These are phyloP conservation scores for Suhomyces atakaporum DNA, from an alignment of 1,139 yeast genomes.

Conservation along the genomic window DNA sequence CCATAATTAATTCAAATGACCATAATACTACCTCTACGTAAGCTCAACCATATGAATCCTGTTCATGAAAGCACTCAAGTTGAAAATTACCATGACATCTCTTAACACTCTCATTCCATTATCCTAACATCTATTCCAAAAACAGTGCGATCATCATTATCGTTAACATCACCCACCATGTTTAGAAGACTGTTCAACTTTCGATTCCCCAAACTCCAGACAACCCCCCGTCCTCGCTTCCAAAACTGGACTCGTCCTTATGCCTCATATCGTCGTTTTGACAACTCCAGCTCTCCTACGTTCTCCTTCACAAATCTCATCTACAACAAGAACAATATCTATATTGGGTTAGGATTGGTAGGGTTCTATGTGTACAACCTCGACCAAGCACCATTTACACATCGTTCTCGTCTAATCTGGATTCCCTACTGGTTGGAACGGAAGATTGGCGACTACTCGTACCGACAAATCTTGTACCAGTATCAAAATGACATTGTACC, in stretches of 20 bases:
- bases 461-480: conserved; percentile 57
- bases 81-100: too few relatives aligned
- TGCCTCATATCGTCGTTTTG: conserved; percentile 17
- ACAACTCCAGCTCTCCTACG: conserved; percentile 9
- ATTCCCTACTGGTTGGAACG: conserved; percentile 68
- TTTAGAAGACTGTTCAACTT: too few relatives aligned
- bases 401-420: conserved; percentile 72
- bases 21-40: too few relatives aligned
- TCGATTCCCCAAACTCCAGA: too few relatives aligned
- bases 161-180: too few relatives aligned
- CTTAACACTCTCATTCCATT: too few relatives aligned
- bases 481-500: conserved; percentile 52
- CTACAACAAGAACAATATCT: conserved; percentile 14
- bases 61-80: too few relatives aligned
- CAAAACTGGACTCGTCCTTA: conserved; percentile 3
- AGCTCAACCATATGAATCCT: too few relatives aligned
- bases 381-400: conserved; percentile 82
- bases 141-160: too few relatives aligned
- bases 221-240: too few relatives aligned
- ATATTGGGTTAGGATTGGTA: conserved; percentile 14
- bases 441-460: conserved; percentile 68
- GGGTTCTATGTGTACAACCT: conserved; percentile 64
- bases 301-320: conserved; percentile 6
- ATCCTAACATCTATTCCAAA: too few relatives aligned
- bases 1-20: too few relatives aligned